These are phyloP conservation scores for Ascochyta lentis DNA, from an alignment of 2,329 filamentous ascomycete genomes.

Conservation along the genomic window DNA sequence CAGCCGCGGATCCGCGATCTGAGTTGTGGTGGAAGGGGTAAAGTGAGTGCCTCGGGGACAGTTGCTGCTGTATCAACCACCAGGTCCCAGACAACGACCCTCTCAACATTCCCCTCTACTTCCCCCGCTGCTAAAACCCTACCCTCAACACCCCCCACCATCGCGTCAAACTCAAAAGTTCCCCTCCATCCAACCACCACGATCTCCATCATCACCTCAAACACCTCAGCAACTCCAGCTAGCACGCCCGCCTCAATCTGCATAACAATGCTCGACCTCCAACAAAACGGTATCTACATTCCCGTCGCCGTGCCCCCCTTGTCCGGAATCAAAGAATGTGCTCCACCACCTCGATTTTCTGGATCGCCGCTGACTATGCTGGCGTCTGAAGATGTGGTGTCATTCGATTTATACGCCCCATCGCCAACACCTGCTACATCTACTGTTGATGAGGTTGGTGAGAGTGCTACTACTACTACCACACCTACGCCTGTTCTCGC, in stretches of 20 bases:
- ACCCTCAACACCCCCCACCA: background rate
- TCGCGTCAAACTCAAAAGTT: background rate
- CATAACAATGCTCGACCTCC: background rate
- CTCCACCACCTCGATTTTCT: too few relatives aligned
- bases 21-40: conserved; percentile 16
- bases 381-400: too few relatives aligned
- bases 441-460: too few relatives aligned
- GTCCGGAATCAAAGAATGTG: too few relatives aligned
- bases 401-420: too few relatives aligned
- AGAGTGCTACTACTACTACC: too few relatives aligned
- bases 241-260: background rate
- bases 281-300: background rate
- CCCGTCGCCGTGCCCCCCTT: background rate
- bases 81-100: background rate
- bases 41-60: background rate
- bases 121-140: too few relatives aligned
- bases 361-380: too few relatives aligned
- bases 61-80: too few relatives aligned
- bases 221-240: background rate
- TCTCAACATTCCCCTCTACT: background rate
- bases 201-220: background rate
- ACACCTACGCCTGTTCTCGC: too few relatives aligned
- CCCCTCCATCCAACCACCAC: background rate
- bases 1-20: conserved; percentile 29
- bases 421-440: too few relatives aligned